Conservation (phyloP, 768 basidiomycete genomes). For the Leccinum rimulosum region DNA sequence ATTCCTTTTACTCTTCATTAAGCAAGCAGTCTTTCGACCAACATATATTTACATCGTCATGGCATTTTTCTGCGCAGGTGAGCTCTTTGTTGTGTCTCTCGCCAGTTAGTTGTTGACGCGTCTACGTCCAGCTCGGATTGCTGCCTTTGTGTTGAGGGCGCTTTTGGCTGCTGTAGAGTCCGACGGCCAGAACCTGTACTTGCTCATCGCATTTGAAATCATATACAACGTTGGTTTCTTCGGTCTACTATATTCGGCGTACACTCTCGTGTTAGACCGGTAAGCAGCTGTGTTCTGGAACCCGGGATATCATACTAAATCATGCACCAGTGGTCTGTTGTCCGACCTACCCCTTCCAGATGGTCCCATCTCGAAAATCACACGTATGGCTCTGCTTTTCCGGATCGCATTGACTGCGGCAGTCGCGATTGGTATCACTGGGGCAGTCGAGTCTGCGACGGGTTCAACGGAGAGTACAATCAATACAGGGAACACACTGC, state of each 20-base stretch:
- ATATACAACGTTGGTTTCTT: conserved; percentile 38
- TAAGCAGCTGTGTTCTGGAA: conserved; percentile 7
- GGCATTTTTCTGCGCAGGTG: conserved; percentile 30
- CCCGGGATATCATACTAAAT: background rate
- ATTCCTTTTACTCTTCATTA: conserved; percentile 23
- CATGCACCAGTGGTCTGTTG: conserved; percentile 13
- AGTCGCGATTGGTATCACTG: conserved; percentile 27
- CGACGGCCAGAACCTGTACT: conserved; percentile 20
- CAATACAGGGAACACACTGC: conserved; percentile 19
- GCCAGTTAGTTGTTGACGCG: background rate
- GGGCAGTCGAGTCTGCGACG: conserved; percentile 17
- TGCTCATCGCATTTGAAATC: conserved; percentile 30
- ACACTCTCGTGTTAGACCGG: conserved; percentile 34
- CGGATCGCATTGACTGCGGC: conserved; percentile 25
- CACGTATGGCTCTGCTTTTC: conserved; percentile 22
- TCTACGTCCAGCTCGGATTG: conserved; percentile 24
- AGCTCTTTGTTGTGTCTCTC: conserved; percentile 1
- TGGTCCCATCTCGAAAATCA: conserved; percentile 21
- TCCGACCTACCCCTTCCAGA: conserved; percentile 25
- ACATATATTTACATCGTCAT: conserved; percentile 30
- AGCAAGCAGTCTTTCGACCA: conserved; percentile 18
- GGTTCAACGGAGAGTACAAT: conserved; percentile 8
- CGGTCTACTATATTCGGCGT: conserved; percentile 34
- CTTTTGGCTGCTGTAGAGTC: conserved; percentile 23
- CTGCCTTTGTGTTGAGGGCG: conserved; percentile 32